Conservation (phyloP, 1,284 basidiomycete species). For the Moniliella sp. region DNA sequence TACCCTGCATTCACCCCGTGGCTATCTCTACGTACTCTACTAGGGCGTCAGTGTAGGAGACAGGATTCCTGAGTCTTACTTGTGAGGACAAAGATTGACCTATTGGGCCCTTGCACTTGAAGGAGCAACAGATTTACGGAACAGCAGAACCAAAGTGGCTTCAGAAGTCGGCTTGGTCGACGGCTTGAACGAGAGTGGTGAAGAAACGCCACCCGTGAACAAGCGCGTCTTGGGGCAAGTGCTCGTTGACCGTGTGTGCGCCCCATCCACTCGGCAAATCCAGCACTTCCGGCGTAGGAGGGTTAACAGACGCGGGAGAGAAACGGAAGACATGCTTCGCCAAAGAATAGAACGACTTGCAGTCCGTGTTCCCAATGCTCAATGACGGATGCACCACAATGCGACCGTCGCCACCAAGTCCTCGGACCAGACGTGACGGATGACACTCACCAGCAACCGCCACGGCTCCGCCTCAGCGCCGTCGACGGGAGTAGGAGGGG, state of each 20-base stretch:
- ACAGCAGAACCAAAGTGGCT: not conserved
- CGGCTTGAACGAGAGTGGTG: conserved; percentile 38
- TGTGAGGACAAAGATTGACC: not conserved
- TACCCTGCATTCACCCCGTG: no score
- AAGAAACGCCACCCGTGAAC: conserved; percentile 38
- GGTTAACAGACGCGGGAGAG: conserved; percentile 16
- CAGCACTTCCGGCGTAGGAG: no score
- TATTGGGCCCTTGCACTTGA: not conserved
- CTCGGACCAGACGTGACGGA: conserved; percentile 33
- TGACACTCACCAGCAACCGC: conserved; percentile 39
- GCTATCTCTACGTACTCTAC: no score
- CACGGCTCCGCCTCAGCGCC: conserved; percentile 34
- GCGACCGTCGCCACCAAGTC: conserved; percentile 25
- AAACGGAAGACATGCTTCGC: conserved; percentile 43
- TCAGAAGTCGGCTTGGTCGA: conserved; percentile 17
- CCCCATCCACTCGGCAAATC: conserved; percentile 32
- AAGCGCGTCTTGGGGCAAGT: conserved; percentile 34
- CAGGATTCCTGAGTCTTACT: not conserved
- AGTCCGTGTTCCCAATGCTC: conserved; percentile 42
- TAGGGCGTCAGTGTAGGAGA: no score
- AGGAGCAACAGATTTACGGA: not conserved
- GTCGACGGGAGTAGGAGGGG: conserved; percentile 40
- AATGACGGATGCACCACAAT: conserved; percentile 40
- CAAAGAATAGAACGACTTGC: conserved; percentile 41
- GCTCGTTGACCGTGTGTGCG: conserved; percentile 48